These are phyloP conservation scores for Fraxinus nigra DNA, from an alignment of 305 asterid genomes.

Conservation along the genomic window DNA sequence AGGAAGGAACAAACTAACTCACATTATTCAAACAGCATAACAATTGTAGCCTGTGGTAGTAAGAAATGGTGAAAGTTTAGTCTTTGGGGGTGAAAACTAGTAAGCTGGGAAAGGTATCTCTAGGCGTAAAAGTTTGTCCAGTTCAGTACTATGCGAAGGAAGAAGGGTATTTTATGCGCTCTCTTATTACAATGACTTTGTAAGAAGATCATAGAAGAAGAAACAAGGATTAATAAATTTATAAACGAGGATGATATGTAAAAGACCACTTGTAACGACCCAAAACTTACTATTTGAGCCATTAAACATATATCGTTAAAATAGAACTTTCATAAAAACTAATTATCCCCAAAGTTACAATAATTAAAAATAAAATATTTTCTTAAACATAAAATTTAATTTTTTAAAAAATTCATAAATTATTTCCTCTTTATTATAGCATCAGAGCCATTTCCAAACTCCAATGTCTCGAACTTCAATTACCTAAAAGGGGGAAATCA, in stretches of 20 bases:
- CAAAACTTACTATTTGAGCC: too few relatives aligned
- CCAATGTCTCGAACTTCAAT: too few relatives aligned
- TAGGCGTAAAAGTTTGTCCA: neutral
- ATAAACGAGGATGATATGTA: neutral
- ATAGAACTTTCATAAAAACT: too few relatives aligned
- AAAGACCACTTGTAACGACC: neutral
- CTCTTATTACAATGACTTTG: neutral
- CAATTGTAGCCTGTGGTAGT: neutral
- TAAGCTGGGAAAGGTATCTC: neutral
- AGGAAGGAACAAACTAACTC: neutral
- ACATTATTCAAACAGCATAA: constrained; percentile 2
- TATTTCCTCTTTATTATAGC: too few relatives aligned
- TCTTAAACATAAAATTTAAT: too few relatives aligned
- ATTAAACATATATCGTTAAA: too few relatives aligned
- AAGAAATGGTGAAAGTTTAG: constrained; percentile 9
- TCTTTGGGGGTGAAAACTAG: neutral
- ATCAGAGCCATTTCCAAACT: too few relatives aligned
- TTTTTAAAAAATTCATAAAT: too few relatives aligned
- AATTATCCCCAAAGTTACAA: too few relatives aligned
- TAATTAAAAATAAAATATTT: too few relatives aligned
- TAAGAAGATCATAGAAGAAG: neutral
- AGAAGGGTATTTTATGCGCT: neutral
- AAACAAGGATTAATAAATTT: neutral
- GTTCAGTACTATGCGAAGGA: neutral
- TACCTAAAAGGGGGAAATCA: too few relatives aligned